A percentile compares a stretch with the other conserved stretches of the same genome.
These are phyloP conservation scores for Paratrypanosoma confusum DNA, from an alignment of 208 protist species.

Conservation along the genomic window DNA sequence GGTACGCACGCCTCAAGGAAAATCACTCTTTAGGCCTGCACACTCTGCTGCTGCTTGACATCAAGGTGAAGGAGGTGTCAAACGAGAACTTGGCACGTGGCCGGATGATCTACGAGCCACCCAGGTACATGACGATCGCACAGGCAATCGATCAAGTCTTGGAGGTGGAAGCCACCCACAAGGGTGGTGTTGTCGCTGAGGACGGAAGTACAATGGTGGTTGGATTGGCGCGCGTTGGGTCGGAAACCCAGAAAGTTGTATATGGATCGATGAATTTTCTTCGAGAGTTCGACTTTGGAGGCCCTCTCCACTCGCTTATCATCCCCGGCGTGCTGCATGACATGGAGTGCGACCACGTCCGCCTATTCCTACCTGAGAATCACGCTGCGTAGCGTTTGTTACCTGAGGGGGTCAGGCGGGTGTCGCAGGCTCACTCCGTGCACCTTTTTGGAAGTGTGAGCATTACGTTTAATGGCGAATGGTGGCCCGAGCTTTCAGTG, in stretches of 20 bases:
- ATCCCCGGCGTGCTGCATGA: constrained; percentile 91
- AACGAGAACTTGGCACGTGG: constrained; percentile 94
- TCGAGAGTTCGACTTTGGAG: constrained; percentile 91
- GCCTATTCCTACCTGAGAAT: constrained; percentile 37
- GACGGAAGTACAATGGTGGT: constrained; percentile 84
- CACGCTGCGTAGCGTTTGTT: too few species aligned
- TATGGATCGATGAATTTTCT: constrained; percentile 90
- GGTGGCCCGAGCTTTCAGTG: too few species aligned
- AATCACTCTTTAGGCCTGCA: constrained; percentile 93
- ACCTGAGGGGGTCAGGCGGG: too few species aligned
- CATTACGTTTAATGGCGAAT: too few species aligned
- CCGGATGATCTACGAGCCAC: constrained; percentile 94
- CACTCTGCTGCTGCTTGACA: constrained; percentile 98
- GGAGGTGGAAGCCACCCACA: constrained; percentile 79
- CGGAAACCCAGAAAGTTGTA: constrained; percentile 85
- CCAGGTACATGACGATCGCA: constrained; percentile 98
- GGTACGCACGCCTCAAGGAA: constrained; percentile 92
- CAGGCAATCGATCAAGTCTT: constrained; percentile 94
- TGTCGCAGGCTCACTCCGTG: too few species aligned
- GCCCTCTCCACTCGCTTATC: constrained; percentile 96
- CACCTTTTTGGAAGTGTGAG: too few species aligned
- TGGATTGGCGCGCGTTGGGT: constrained; percentile 95
- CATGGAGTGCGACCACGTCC: constrained; percentile 88
- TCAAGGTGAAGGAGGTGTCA: constrained; percentile 98
- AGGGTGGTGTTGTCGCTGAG: constrained; percentile 50